phyloP scores from a whole-genome alignment of 2,329 filamentous ascomycete species.

The Thermothelomyces thermophilus region DNA sequence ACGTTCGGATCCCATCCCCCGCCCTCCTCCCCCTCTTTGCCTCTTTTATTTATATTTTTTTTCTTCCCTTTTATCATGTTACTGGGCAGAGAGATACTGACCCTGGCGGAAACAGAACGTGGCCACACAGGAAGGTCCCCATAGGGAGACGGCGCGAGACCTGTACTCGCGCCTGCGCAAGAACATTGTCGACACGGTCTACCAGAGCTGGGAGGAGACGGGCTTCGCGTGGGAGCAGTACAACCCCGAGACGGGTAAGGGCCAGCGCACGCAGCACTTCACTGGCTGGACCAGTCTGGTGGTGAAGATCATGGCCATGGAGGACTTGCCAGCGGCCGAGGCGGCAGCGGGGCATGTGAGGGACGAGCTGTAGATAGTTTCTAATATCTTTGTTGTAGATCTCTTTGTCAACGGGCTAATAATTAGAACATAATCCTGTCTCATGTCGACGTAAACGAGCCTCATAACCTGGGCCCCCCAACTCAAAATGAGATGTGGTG shows the following conservation, averaged over 20 bases:
- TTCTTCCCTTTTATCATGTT: neutral
- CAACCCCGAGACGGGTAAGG: slow-evolving; percentile 82
- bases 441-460: too few relatives aligned
- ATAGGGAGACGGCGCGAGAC: slow-evolving; percentile 59
- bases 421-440: too few relatives aligned
- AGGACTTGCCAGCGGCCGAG: slow-evolving; percentile 47
- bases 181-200: slow-evolving; percentile 86
- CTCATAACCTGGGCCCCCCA: too few relatives aligned
- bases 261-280: slow-evolving; percentile 96
- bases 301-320: slow-evolving; percentile 96
- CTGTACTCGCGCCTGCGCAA: slow-evolving; percentile 71
- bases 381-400: too few relatives aligned
- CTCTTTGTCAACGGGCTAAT: too few relatives aligned
- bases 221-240: slow-evolving; percentile 99
- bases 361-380: slow-evolving; percentile 42
- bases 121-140: slow-evolving; percentile 59
- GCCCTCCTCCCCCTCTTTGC: too few relatives aligned
- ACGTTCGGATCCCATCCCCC: too few relatives aligned
- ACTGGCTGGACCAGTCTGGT: slow-evolving; percentile 98
- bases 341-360: slow-evolving; percentile 31
- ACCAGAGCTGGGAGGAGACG: slow-evolving; percentile 78
- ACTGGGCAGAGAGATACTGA: neutral
- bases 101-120: slow-evolving; percentile 44
- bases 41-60: too few relatives aligned
- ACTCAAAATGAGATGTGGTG: too few relatives aligned